phyloP scores from a whole-genome alignment of 2,329 filamentous ascomycete species.

The Cryphonectria carpinicola region DNA sequence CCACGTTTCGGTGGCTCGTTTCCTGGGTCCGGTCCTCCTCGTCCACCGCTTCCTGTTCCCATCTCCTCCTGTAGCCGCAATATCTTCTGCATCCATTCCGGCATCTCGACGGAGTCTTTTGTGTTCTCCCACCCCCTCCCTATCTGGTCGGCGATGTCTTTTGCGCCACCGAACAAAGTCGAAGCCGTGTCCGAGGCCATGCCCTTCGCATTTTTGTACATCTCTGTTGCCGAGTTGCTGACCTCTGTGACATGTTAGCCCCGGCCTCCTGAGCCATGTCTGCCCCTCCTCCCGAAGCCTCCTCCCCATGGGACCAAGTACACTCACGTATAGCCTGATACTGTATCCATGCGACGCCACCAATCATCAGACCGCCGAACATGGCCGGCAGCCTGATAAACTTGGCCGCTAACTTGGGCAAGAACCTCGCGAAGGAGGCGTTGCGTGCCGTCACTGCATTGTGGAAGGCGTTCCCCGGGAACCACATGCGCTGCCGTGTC shows the following conservation, averaged over 20 bases:
- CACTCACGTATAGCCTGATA: constrained; percentile 86
- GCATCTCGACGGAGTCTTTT: constrained; percentile 68
- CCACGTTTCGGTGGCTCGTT: constrained; percentile 59
- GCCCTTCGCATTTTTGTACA: constrained; percentile 75
- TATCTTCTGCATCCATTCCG: constrained; percentile 80
- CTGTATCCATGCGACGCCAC: constrained; percentile 87
- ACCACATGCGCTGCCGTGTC: constrained; percentile 70
- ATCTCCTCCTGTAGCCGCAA: constrained; percentile 65
- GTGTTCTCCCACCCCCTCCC: constrained; percentile 80
- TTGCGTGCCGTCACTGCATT: constrained; percentile 71
- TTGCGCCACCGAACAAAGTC: constrained; percentile 71
- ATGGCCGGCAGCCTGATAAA: constrained; percentile 86
- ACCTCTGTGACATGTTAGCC: constrained; percentile 57
- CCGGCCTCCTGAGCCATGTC: neutral
- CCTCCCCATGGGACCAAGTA: neutral
- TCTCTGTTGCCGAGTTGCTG: constrained; percentile 75
- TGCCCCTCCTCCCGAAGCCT: neutral
- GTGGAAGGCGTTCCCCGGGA: constrained; percentile 82
- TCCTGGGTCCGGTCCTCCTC: constrained; percentile 53
- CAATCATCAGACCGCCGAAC: constrained; percentile 86
- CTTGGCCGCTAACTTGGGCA: constrained; percentile 91
- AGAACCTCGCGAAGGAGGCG: constrained; percentile 65
- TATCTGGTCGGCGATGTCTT: constrained; percentile 78
- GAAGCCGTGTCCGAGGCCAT: constrained; percentile 71
- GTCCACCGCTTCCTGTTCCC: constrained; percentile 49